Conservation (phyloP, 2,329 filamentous ascomycete genomes). For the Zymoseptoria crescenta region DNA sequence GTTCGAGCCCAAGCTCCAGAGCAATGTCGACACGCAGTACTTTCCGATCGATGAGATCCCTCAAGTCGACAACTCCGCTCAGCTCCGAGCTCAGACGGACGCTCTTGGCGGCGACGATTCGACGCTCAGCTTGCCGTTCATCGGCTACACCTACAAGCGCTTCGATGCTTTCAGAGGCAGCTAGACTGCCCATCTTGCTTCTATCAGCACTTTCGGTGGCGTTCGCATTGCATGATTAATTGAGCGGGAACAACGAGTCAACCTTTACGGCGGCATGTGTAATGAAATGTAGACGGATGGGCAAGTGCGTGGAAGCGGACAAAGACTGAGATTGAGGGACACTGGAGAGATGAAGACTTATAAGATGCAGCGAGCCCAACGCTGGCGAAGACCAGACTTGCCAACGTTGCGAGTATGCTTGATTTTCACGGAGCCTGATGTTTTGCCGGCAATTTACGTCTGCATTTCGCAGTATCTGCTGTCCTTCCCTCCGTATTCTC, state of each 20-base stretch:
- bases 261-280: slow-evolving; percentile 1
- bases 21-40: slow-evolving; percentile 93
- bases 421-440: background rate
- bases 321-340: background rate
- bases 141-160: slow-evolving; percentile 95
- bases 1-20: slow-evolving; percentile 88
- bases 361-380: background rate
- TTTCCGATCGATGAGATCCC: slow-evolving; percentile 99
- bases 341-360: background rate
- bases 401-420: background rate
- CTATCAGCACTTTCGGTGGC: background rate
- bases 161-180: slow-evolving; percentile 59
- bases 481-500: too few relatives aligned
- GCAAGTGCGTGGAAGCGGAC: too few relatives aligned
- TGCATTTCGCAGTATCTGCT: background rate
- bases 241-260: background rate
- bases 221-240: background rate
- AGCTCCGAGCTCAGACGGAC: slow-evolving; percentile 74
- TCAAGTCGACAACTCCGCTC: slow-evolving; percentile 85
- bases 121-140: slow-evolving; percentile 93
- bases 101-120: slow-evolving; percentile 70
- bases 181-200: slow-evolving; percentile 11
- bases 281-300: background rate
- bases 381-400: background rate
- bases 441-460: background rate